These are phyloP conservation scores for Solanum habrochaites DNA, from an alignment of 257 asterid genomes.

Conservation along the genomic window DNA sequence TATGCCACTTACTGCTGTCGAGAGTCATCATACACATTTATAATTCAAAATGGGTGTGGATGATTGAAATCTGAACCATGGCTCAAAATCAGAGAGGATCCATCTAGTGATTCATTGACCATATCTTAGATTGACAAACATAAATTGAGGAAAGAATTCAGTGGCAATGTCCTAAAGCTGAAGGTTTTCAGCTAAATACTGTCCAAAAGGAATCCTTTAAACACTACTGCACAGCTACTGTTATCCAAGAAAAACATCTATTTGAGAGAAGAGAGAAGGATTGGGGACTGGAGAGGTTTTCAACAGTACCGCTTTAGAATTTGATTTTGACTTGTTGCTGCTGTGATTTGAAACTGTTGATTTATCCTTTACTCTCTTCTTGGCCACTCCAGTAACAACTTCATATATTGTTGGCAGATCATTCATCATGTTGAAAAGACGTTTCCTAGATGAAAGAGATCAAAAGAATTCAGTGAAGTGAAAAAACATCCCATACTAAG, in stretches of 20 bases:
- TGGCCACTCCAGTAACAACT: constrained; percentile 63
- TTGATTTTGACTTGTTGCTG: constrained; percentile 32
- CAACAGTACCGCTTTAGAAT: constrained; percentile 17
- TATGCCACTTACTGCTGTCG: not conserved
- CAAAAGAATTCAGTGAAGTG: not conserved
- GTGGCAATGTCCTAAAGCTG: not conserved
- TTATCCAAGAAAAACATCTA: not conserved
- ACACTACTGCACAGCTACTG: not conserved
- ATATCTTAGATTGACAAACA: not conserved
- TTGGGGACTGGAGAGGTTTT: not conserved
- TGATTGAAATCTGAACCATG: not conserved
- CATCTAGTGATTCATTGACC: not conserved
- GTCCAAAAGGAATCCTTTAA: not conserved
- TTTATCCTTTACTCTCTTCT: constrained; percentile 44
- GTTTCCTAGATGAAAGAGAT: constrained; percentile 40
- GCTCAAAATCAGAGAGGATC: not conserved
- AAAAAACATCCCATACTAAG: not conserved
- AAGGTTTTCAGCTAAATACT: not conserved
- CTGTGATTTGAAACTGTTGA: constrained; percentile 22
- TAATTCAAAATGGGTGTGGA: not conserved
- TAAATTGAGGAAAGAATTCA: not conserved
- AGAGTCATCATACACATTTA: not conserved
- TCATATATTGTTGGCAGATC: constrained; percentile 75
- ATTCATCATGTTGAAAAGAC: constrained; percentile 71
- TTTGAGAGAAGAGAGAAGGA: not conserved